Conservation (phyloP, 306 rosid genomes). For the Medicago truncatula region MtrunA17r5.0-ANR NC_053049.1:45415001-45415500, state of each 20-base stretch:
- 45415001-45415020: background rate
- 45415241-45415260: background rate
- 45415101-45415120: slow-evolving; percentile 27
- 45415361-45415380: background rate
- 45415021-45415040: background rate
- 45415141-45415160: background rate
- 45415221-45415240: background rate
- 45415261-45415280: too few species aligned
- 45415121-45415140: slow-evolving; percentile 27
- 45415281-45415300: background rate
- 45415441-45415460: slow-evolving; percentile 25
- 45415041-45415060: background rate
- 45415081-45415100: background rate
- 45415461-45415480: slow-evolving; percentile 3
- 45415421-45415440: slow-evolving; percentile 18
- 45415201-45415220: slow-evolving; percentile 8
- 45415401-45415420: slow-evolving; percentile 5
- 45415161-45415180: background rate
- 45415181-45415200: slow-evolving; percentile 29
- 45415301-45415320: background rate
- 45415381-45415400: slow-evolving; percentile 20
- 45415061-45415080: background rate
- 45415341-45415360: slow-evolving; percentile 11
- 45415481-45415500: slow-evolving; percentile 20
- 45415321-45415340: slow-evolving; percentile 27